These are phyloP conservation scores for Penicillium oxalicum DNA, from an alignment of 2,329 filamentous ascomycete genomes.

Conservation along the genomic window DNA sequence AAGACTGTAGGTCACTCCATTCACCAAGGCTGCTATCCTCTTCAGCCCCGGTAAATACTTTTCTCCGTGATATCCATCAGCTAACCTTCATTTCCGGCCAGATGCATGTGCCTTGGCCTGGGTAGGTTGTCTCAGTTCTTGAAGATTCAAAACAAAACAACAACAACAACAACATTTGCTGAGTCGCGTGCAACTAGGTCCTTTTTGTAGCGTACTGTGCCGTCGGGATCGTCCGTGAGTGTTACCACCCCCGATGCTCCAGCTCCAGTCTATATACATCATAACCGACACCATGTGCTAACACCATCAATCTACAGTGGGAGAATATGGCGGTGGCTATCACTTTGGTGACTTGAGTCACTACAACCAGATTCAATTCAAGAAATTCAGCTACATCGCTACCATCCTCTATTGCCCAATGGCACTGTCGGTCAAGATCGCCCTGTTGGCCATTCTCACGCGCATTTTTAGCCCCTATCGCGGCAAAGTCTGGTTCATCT, in stretches of 20 bases:
- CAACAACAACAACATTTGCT: background rate
- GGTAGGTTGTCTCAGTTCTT: conserved; percentile 8
- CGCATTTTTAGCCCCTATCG: conserved; percentile 35
- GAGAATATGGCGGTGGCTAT: conserved; percentile 33
- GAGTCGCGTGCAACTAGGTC: conserved; percentile 8
- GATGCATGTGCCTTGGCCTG: conserved; percentile 15
- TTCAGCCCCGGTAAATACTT: too few relatives aligned
- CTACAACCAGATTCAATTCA: conserved; percentile 19
- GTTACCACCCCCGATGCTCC: background rate
- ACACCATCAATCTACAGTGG: conserved; percentile 17
- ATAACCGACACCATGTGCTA: too few relatives aligned
- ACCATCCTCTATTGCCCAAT: conserved; percentile 39
- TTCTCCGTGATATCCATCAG: background rate
- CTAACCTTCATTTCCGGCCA: conserved; percentile 12
- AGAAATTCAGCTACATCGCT: conserved; percentile 33
- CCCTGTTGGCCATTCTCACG: conserved; percentile 34
- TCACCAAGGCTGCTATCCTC: too few relatives aligned
- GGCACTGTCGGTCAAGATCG: conserved; percentile 34
- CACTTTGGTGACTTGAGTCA: conserved; percentile 23
- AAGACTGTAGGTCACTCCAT: conserved; percentile 28
- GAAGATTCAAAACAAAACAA: background rate
- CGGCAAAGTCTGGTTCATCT: conserved; percentile 30
- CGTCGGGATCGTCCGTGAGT: conserved; percentile 24
- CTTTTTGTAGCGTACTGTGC: conserved; percentile 33
- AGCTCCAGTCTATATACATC: too few relatives aligned